Evolutionary conservation across 768 basidiomycete genomes (phyloP).

Genomic region (Leccinum disarticulatum): DNA sequence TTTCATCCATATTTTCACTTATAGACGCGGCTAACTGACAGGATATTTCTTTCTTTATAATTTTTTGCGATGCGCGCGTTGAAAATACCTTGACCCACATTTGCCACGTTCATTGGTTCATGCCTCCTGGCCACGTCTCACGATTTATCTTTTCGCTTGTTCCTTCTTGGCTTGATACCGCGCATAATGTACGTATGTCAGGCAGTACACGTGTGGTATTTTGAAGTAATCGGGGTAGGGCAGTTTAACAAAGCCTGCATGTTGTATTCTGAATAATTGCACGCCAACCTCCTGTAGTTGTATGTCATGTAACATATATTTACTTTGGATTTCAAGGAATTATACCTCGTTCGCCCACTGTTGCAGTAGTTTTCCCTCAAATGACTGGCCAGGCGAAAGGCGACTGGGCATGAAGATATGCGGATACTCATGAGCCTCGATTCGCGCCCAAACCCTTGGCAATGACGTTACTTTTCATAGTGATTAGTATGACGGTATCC

Average conservation of each 20-base stretch:
- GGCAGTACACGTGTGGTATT: neutral
- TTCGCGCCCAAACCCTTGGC: neutral
- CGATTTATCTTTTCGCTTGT: too few relatives aligned
- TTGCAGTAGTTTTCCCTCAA: neutral
- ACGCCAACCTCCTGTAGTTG: neutral
- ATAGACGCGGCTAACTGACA: neutral
- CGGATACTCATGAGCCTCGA: neutral
- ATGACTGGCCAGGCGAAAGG: neutral
- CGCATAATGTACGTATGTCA: neutral
- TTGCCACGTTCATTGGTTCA: neutral
- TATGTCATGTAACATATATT: neutral
- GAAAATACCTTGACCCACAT: constrained; percentile 7
- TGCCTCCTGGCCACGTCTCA: neutral
- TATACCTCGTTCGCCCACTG: neutral
- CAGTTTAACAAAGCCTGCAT: neutral
- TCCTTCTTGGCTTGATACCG: neutral
- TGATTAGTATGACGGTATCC: neutral
- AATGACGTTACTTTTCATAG: neutral
- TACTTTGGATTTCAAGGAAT: neutral
- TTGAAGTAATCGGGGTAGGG: neutral
- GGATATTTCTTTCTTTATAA: too few relatives aligned
- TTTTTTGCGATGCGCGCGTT: constrained; percentile 1
- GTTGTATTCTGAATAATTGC: neutral
- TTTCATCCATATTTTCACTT: neutral
- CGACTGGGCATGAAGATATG: neutral